Conservation (phyloP, 257 asterid genomes). For the Anisodus tanguticus region DNA sequence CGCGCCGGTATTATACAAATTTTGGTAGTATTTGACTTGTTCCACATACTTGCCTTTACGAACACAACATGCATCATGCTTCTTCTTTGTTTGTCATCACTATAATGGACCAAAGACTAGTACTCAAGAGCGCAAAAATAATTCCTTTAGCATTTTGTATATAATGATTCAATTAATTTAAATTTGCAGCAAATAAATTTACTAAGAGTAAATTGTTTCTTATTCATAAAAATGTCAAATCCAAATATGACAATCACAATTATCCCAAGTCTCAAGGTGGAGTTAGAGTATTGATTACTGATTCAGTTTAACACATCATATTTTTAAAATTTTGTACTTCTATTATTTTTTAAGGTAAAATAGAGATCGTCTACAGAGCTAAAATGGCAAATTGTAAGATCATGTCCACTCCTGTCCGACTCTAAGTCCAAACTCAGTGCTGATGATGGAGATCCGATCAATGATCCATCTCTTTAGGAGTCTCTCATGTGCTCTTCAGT, state of each 20-base stretch:
- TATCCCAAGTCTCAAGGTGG: not conserved
- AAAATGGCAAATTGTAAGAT: too few relatives aligned
- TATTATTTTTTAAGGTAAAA: too few relatives aligned
- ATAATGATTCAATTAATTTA: too few relatives aligned
- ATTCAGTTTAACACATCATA: not conserved
- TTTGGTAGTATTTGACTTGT: not conserved
- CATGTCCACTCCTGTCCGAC: too few relatives aligned
- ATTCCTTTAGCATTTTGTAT: not conserved
- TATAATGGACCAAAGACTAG: not conserved
- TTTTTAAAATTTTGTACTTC: not conserved
- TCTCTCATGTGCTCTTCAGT: too few relatives aligned
- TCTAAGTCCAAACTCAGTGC: too few relatives aligned
- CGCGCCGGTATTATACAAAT: not conserved
- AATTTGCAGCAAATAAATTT: not conserved
- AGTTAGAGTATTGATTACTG: not conserved
- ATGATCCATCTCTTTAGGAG: too few relatives aligned
- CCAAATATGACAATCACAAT: too few relatives aligned
- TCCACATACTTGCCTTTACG: not conserved
- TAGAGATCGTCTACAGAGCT: too few relatives aligned
- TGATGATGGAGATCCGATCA: too few relatives aligned
- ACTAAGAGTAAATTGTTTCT: not conserved
- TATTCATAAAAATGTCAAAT: not conserved
- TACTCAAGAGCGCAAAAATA: not conserved
- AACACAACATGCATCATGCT: not conserved
- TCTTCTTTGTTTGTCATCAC: not conserved